Evolutionary conservation across 2,329 filamentous ascomycete genomes (phyloP).

Genomic region (Diplocarpon rosae): DNA sequence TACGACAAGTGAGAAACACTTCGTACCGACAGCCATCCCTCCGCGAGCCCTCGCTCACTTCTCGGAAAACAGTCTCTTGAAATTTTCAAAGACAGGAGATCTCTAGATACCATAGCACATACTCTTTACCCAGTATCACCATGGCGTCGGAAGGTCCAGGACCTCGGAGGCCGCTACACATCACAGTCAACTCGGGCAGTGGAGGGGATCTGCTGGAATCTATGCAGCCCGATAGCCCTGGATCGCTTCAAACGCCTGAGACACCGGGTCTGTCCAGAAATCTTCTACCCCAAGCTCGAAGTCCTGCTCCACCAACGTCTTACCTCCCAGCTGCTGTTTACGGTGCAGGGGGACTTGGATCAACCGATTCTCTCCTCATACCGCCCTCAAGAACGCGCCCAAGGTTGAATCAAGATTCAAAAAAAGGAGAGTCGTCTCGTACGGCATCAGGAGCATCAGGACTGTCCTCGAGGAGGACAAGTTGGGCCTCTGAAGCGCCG

Average conservation of each 20-base stretch:
- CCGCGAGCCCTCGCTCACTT: neutral
- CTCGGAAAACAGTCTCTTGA: neutral
- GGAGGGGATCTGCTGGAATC: conserved; percentile 34
- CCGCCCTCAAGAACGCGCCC: conserved; percentile 34
- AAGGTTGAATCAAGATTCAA: conserved; percentile 40
- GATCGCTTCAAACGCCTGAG: conserved; percentile 14
- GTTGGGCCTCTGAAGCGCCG: conserved; percentile 44
- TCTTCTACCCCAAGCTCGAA: conserved; percentile 19
- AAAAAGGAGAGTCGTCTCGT: conserved; percentile 32
- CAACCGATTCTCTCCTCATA: conserved; percentile 36
- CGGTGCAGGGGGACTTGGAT: conserved; percentile 22
- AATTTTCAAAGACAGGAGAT: neutral
- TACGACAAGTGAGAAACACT: no score
- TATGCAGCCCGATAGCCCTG: conserved; percentile 30
- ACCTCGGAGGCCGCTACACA: conserved; percentile 38
- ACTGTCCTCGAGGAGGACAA: conserved; percentile 49
- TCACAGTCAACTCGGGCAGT: conserved; percentile 50
- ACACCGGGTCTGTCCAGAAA: conserved; percentile 24
- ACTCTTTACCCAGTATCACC: conserved; percentile 2
- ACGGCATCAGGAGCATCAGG: conserved; percentile 32
- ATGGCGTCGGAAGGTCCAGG: conserved; percentile 13
- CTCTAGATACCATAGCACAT: conserved; percentile 8
- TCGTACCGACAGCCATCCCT: no score
- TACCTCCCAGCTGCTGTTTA: conserved; percentile 12
- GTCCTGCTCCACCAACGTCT: conserved; percentile 9